Evolutionary conservation across 2,329 filamentous ascomycete species (phyloP), one percentile per base, ranked within the genome.

Genomic region (Calonectria hawksworthii): DNA sequence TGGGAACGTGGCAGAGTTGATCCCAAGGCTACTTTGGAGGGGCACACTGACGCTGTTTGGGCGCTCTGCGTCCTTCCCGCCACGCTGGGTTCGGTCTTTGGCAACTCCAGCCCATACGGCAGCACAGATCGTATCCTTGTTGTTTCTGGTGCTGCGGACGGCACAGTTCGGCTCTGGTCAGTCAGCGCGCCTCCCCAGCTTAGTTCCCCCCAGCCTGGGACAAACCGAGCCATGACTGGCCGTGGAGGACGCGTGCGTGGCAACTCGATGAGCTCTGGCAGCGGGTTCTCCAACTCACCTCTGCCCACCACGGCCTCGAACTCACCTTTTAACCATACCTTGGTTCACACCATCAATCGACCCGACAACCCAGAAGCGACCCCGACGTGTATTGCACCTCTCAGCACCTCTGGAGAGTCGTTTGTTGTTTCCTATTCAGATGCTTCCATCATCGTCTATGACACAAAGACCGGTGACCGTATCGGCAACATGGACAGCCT

Each of bases 1-100:
- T 99, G 97, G 97, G 96, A 99, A 85, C 92, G 96, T 66, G 96
- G 96, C 34, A 90, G 96, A 61, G 95, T 99, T 38, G 97, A 99
- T 83, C 96, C 97, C 10, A 99, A 99, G 85, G 96, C 96, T 2
- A 98, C 96, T 0, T 89, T 99, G 5, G 95, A 98, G 78, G 96
- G 96, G 0, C 97, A 99, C 82, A 98, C 94, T 0, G 97, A 99
- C 87, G 95, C 96, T 5, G 95, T 99, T 6, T 99, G 97, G 97
- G 94, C 96, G 3, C 91, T 99, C 3, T 98, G 96, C 82, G 95
- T 99, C 18, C 90, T 99, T 3, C 97, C 97, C 4, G 93, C 95
- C 4, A 96, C 95, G 0, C 90, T 95, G 23, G 95, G 94, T 3
- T 89, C 93, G 34, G 90, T 98, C 2, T 98, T 98, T 82, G 96